Conservation (phyloP, 192 early-diverging fungal genomes). For the Tieghemiomyces parasiticus region DNA sequence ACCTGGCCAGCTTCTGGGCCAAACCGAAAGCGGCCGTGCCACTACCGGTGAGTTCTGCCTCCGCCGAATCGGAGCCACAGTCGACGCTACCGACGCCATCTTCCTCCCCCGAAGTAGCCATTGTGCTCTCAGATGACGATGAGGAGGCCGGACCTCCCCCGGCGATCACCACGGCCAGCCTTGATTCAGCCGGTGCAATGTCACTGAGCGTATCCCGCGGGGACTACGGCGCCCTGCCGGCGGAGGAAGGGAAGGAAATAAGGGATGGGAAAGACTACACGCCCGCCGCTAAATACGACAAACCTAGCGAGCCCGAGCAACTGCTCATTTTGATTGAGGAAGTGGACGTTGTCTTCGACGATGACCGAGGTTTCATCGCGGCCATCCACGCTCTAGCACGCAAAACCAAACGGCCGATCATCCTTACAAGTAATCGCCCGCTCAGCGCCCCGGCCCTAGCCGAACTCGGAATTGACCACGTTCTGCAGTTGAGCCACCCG, state of each 20-base stretch:
- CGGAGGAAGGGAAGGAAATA: not conserved
- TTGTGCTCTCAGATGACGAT: too few species aligned
- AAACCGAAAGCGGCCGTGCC: too few species aligned
- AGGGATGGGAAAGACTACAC: not conserved
- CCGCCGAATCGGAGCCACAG: too few species aligned
- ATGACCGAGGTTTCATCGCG: constrained; percentile 66
- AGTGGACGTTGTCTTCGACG: constrained; percentile 64
- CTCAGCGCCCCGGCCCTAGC: not conserved
- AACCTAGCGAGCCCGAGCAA: constrained; percentile 20
- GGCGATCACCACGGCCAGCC: not conserved
- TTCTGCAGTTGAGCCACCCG: not conserved
- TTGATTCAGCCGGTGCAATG: not conserved
- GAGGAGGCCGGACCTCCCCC: not conserved
- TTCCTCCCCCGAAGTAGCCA: too few species aligned
- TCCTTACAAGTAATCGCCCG: constrained; percentile 55
- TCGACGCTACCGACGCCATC: too few species aligned
- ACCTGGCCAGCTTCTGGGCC: too few species aligned
- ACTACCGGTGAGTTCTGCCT: too few species aligned
- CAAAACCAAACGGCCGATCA: constrained; percentile 60
- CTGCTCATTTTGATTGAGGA: constrained; percentile 73
- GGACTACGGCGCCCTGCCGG: not conserved
- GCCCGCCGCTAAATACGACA: not conserved
- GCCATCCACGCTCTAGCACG: constrained; percentile 49
- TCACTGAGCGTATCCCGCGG: too few species aligned
- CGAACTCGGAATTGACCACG: not conserved